Conservation (phyloP, 257 asterid species). For the Solanum pimpinellifolium region DNA sequence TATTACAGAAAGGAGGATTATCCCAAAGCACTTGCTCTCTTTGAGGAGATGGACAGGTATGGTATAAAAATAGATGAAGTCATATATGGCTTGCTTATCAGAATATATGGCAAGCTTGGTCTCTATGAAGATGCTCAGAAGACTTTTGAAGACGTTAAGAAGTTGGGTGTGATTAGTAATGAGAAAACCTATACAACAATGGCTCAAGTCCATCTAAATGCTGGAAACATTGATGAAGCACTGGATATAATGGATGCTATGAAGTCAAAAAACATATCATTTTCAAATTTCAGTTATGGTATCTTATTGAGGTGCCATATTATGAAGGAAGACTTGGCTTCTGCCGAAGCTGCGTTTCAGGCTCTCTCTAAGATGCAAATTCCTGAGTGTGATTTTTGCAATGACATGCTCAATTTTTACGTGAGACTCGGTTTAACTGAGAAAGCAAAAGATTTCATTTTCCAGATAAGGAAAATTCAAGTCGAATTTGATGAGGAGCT, state of each 20-base stretch:
- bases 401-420: slow-evolving; percentile 54
- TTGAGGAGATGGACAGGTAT: slow-evolving; percentile 72
- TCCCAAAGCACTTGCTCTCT: slow-evolving; percentile 75
- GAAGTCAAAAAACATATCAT: slow-evolving; percentile 44
- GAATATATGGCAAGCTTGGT: slow-evolving; percentile 93
- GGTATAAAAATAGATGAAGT: slow-evolving; percentile 76
- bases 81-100: slow-evolving; percentile 73
- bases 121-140: slow-evolving; percentile 82
- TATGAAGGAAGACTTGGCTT: slow-evolving; percentile 51
- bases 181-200: slow-evolving; percentile 76
- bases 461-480: slow-evolving; percentile 44
- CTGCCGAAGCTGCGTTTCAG: slow-evolving; percentile 61
- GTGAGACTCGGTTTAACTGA: slow-evolving; percentile 47
- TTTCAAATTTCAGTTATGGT: slow-evolving; percentile 57
- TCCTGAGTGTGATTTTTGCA: slow-evolving; percentile 55
- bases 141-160: slow-evolving; percentile 54
- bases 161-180: slow-evolving; percentile 44
- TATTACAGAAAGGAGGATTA: slow-evolving; percentile 65
- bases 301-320: slow-evolving; percentile 56
- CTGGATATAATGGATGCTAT: slow-evolving; percentile 58
- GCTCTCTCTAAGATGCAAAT: slow-evolving; percentile 48
- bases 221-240: slow-evolving; percentile 57
- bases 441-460: slow-evolving; percentile 51
- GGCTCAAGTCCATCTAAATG: slow-evolving; percentile 88
- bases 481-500: slow-evolving; percentile 68